Conservation (phyloP, 345 rosid genomes). For the Salix exigua region DNA sequence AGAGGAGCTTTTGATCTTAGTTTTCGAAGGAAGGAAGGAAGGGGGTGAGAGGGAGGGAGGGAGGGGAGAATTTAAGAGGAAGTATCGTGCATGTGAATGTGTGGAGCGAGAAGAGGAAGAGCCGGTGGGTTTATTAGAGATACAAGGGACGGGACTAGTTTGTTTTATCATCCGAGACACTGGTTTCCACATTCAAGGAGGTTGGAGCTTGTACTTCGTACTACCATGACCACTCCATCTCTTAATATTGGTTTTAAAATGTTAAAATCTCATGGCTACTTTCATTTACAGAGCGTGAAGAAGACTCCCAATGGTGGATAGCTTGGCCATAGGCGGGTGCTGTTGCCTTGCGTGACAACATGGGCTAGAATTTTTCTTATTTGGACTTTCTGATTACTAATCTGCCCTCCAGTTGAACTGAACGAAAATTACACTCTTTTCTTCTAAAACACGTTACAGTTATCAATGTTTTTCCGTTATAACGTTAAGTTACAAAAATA, state of each 20-base stretch:
- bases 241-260: neutral
- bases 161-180: constrained; percentile 20
- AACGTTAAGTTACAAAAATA: too few species aligned
- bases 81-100: neutral
- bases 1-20: neutral
- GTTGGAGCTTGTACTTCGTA: constrained; percentile 2
- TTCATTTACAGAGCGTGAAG: neutral
- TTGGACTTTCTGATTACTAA: neutral
- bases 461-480: too few species aligned
- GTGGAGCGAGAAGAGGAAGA: neutral
- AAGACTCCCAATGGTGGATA: constrained; percentile 3
- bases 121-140: constrained; percentile 37
- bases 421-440: neutral
- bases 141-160: constrained; percentile 35
- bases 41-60: neutral
- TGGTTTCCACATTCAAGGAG: constrained; percentile 44
- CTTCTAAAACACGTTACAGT: too few species aligned
- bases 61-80: neutral
- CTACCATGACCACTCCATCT: neutral
- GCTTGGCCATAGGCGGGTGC: neutral
- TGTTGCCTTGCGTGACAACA: neutral
- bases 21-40: neutral
- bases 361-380: neutral
- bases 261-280: neutral
- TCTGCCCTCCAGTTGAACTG: neutral